Evolutionary conservation across 2,329 filamentous ascomycete genomes (phyloP), one percentile per base, ranked within the genome.

Genomic region (Cercospora zeae-maydis): DNA sequence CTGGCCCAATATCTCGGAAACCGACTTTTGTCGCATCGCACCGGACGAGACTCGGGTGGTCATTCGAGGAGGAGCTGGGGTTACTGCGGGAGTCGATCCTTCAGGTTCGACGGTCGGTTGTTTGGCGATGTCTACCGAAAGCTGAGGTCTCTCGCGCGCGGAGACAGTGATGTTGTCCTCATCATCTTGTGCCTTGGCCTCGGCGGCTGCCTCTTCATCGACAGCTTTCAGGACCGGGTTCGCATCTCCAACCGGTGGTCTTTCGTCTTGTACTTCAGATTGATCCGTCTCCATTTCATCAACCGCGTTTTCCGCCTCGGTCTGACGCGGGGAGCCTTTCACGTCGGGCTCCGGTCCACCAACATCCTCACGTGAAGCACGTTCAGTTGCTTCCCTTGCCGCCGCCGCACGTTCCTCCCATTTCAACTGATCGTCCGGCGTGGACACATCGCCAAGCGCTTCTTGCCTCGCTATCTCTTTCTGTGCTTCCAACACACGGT

Each of bases 41-140:
- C 88, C 88, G 9, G 89, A 90, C 2, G 87, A 86, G 21, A 90
- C 86, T 68, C 88, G 79, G 1, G 88, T 91, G 10, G 86, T 88
- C 78, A 88, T 88, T 31, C 87, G 58, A 34, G 57, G 56, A 10
- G 60, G 82, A 68, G 63, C 66, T n/a, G 63, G 33, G 14, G 61
- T 47, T 33, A 61, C 57, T 24, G 63, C 34, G 37, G 49, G 61
- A 10, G 52, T 56, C 24, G 27, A 61, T 58, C 37, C 58, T 49
- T 63, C 59, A 16, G 56, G 55, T n/a, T 47, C 51, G 19, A 61
- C 54, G 13, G 61, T 57, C n/a, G 61, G 34, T 21, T 67, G 59
- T 42, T 64, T 31, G 16, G 37, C 39, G 21, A 64, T 68, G 51
- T 68, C 74, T 58, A 76, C 68, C 5, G 70, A 59, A 31, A 58